A percentile compares a stretch with the other conserved stretches of the same genome.
Evolutionary conservation across 2,329 filamentous ascomycete genomes (phyloP).

Genomic region (Biscogniauxia sp.): DNA sequence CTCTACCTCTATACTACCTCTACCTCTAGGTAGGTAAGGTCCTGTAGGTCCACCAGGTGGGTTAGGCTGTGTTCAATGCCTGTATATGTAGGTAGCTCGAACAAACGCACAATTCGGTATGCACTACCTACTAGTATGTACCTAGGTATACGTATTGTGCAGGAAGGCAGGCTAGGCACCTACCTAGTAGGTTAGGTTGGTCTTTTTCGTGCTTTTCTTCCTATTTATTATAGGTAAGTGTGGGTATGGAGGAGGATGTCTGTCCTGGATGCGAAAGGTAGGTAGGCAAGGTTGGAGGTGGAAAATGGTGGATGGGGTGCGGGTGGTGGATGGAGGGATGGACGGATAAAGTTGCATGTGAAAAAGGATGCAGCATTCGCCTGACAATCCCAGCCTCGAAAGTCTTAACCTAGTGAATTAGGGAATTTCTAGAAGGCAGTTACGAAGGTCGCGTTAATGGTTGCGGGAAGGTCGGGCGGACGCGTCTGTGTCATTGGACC

Average conservation of each 20-base stretch:
- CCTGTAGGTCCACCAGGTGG: not conserved
- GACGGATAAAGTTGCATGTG: not conserved
- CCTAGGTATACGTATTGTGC: too few species aligned
- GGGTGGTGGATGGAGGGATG: not conserved
- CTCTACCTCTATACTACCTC: too few species aligned
- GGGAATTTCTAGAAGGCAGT: not conserved
- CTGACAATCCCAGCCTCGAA: not conserved
- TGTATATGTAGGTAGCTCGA: not conserved
- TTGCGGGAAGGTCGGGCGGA: not conserved
- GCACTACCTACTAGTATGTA: too few species aligned
- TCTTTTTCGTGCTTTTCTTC: too few species aligned
- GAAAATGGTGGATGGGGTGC: not conserved
- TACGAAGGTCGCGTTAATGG: not conserved
- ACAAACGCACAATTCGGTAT: not conserved
- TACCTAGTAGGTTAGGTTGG: too few species aligned
- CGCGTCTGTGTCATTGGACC: not conserved
- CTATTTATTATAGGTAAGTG: too few species aligned
- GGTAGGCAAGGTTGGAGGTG: not conserved
- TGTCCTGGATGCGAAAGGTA: not conserved
- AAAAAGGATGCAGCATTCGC: not conserved
- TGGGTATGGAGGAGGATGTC: not conserved
- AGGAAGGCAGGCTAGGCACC: not conserved
- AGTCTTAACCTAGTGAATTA: not conserved
- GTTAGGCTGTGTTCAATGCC: not conserved
- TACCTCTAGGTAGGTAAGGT: too few species aligned